Conservation (phyloP, 1,284 basidiomycete genomes). For the Irpex sp. region DNA sequence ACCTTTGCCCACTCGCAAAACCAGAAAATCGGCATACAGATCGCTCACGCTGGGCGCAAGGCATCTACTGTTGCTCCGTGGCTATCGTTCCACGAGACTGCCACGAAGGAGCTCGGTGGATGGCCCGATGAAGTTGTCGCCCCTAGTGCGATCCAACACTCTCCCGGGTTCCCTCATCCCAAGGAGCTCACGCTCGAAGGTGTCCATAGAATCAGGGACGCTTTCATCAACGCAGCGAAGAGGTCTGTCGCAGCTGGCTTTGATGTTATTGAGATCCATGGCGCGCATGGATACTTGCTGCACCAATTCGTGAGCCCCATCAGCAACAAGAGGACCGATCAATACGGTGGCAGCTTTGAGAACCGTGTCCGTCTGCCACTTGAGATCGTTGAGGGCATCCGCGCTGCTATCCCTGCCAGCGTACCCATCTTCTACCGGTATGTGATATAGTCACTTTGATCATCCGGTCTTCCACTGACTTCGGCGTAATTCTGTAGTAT, state of each 20-base stretch:
- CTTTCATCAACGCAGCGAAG: conserved; percentile 53
- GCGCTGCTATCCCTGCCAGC: conserved; percentile 46
- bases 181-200: conserved; percentile 46
- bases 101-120: conserved; percentile 40
- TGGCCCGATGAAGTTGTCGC: conserved; percentile 49
- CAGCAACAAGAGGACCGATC: conserved; percentile 59
- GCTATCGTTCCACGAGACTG: conserved; percentile 36
- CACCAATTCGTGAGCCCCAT: conserved; percentile 60
- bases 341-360: conserved; percentile 63
- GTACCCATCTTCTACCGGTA: conserved; percentile 56
- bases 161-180: conserved; percentile 43
- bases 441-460: no score
- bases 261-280: conserved; percentile 60
- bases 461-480: conserved; percentile 12
- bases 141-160: no score
- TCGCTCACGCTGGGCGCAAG: conserved; percentile 77
- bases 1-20: conserved; percentile 60
- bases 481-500: conserved; percentile 37
- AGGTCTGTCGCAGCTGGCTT: conserved; percentile 43
- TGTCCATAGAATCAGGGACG: conserved; percentile 52
- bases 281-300: conserved; percentile 58
- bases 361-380: conserved; percentile 64
- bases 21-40: conserved; percentile 64
- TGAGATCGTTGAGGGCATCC: conserved; percentile 45
- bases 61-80: conserved; percentile 60